A percentile compares a stretch with the other conserved stretches of the same genome.
phyloP scores from a whole-genome alignment of 225 moss, liverwort and hornwort genomes.

The Straminergon stramineum region DNA sequence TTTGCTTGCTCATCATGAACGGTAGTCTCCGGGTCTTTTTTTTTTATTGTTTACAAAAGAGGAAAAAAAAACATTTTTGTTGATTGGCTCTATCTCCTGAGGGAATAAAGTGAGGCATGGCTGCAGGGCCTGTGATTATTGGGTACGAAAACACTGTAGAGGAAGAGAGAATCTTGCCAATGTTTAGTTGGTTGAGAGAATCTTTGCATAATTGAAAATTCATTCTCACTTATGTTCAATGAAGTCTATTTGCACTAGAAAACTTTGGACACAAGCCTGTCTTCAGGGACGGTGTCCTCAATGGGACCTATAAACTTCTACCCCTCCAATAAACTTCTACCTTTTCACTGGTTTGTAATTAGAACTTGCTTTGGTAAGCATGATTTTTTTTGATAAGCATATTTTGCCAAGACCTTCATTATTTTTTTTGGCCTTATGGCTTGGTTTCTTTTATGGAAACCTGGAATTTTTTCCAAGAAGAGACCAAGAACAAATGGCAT shows the following conservation, averaged over 20 bases:
- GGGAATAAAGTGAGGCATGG: not conserved
- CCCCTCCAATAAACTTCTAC: not conserved
- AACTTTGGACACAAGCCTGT: not conserved
- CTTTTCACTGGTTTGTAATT: not conserved
- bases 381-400: too few relatives aligned
- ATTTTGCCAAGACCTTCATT: too few relatives aligned
- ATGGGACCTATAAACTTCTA: not conserved
- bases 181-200: too few relatives aligned
- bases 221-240: not conserved
- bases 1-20: not conserved
- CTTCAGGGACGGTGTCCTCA: not conserved
- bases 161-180: not conserved
- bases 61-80: not conserved
- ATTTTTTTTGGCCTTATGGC: too few relatives aligned
- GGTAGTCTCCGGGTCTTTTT: fast-evolving
- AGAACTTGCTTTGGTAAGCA: not conserved
- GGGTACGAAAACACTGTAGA: not conserved
- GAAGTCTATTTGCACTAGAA: not conserved
- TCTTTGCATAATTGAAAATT: not conserved
- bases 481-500: too few relatives aligned
- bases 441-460: too few relatives aligned
- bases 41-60: not conserved
- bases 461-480: too few relatives aligned
- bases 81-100: not conserved
- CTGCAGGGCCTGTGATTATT: not conserved